Conservation (phyloP, 768 basidiomycete species). For the Panaeolus cyanescens region DNA sequence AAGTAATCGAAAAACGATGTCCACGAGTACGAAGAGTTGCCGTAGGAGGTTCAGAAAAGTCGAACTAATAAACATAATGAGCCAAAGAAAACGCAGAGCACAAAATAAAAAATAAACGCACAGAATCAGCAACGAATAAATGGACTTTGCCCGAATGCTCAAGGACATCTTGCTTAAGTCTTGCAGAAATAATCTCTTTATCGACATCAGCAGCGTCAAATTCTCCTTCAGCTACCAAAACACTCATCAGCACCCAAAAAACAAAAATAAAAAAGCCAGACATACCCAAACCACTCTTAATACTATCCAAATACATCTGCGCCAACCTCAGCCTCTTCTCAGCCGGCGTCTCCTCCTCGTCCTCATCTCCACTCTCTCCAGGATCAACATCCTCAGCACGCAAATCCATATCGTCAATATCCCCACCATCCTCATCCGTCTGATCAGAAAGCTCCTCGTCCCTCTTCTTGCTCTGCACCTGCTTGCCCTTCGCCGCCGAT, state of each 20-base stretch:
- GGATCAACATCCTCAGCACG: constrained; percentile 50
- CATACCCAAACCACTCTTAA: constrained; percentile 75
- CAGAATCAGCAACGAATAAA: constrained; percentile 74
- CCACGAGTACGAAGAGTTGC: constrained; percentile 63
- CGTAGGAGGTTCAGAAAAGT: constrained; percentile 50
- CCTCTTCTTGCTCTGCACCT: constrained; percentile 13
- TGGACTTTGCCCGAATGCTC: constrained; percentile 89
- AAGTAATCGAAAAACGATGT: constrained; percentile 81
- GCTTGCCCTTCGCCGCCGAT: constrained; percentile 23
- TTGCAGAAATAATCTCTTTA: constrained; percentile 85
- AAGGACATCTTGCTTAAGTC: constrained; percentile 90
- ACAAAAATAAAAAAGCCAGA: constrained; percentile 10
- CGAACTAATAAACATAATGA: constrained; percentile 43
- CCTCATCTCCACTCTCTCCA: constrained; percentile 76
- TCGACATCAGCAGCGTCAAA: constrained; percentile 97
- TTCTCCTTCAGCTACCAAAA: constrained; percentile 71
- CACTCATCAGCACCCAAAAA: not conserved
- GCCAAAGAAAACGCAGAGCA: not conserved
- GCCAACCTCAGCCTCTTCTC: constrained; percentile 91
- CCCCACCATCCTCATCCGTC: constrained; percentile 52
- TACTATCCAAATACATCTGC: constrained; percentile 83
- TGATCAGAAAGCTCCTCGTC: constrained; percentile 76
- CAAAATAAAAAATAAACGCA: constrained; percentile 32
- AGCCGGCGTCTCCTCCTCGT: constrained; percentile 87
- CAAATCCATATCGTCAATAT: constrained; percentile 78